Conservation (phyloP, 257 asterid genomes). For the Fraxinus quadrangulata region DNA sequence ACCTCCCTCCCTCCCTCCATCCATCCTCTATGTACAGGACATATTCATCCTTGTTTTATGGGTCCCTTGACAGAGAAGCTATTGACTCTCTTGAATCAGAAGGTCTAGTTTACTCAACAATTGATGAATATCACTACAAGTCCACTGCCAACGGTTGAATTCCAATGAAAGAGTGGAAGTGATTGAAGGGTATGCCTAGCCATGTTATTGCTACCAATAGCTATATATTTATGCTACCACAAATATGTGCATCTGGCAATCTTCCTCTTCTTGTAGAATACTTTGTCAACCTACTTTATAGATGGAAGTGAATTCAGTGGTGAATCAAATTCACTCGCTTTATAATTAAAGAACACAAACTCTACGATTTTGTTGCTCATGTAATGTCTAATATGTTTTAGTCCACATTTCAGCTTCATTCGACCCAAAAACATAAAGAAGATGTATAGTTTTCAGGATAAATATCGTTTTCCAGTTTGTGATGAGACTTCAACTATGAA, state of each 20-base stretch:
- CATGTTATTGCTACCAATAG: not conserved
- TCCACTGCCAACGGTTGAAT: constrained; percentile 65
- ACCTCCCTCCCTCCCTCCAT: constrained; percentile 27
- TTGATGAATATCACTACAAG: constrained; percentile 76
- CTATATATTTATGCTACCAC: constrained; percentile 8
- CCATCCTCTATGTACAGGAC: not conserved
- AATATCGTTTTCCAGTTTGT: not conserved
- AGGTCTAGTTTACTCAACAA: constrained; percentile 68
- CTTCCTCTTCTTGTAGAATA: not conserved
- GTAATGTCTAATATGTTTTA: not conserved
- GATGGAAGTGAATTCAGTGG: not conserved
- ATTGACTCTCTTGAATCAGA: constrained; percentile 62
- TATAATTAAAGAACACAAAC: not conserved
- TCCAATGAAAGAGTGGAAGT: not conserved
- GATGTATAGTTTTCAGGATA: not conserved
- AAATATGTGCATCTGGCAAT: not conserved
- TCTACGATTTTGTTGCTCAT: not conserved
- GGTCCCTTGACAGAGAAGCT: constrained; percentile 54
- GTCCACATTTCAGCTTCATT: not conserved
- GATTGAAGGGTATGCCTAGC: constrained; percentile 2
- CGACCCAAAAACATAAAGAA: not conserved
- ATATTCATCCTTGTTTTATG: constrained; percentile 21
- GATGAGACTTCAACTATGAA: not conserved
- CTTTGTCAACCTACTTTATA: not conserved
- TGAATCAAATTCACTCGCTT: not conserved